Percentiles rank a stretch among this genome's conserved stretches.
Evolutionary conservation across 805 yeast genomes (phyloP).

Genomic region (Wilhelminamyces savonicus): DNA sequence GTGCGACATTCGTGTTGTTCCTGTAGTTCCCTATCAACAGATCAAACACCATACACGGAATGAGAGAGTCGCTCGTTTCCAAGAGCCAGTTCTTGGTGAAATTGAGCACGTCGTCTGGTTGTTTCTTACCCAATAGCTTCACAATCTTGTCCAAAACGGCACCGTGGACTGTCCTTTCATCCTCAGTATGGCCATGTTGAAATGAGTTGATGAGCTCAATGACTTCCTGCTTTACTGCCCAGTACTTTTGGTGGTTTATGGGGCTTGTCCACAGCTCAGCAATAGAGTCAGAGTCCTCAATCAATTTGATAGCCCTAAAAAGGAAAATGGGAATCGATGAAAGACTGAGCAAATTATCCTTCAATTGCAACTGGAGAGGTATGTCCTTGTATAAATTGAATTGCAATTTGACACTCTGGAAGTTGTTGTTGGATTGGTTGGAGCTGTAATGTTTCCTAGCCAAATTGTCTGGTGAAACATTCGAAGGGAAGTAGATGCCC

Average conservation of each 20-base stretch:
- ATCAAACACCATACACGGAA: slow-evolving; percentile 36
- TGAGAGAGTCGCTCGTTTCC: slow-evolving; percentile 34
- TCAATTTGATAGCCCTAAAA: slow-evolving; percentile 12
- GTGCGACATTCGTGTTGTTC: slow-evolving; percentile 4
- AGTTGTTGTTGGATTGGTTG: slow-evolving; percentile 23
- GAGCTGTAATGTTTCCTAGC: slow-evolving; percentile 15
- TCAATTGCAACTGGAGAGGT: slow-evolving; percentile 26
- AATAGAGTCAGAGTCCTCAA: slow-evolving; percentile 8
- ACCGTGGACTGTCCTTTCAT: slow-evolving; percentile 16
- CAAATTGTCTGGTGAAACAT: slow-evolving; percentile 21
- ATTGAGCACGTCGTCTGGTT: slow-evolving; percentile 13
- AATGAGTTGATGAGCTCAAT: slow-evolving; percentile 14
- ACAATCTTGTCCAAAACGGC: slow-evolving; percentile 14
- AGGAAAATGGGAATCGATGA: slow-evolving; percentile 29
- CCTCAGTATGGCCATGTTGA: no score
- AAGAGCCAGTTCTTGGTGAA: slow-evolving; percentile 35
- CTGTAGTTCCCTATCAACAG: slow-evolving; percentile 17
- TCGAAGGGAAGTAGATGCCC: slow-evolving; percentile 35
- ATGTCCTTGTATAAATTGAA: slow-evolving; percentile 37
- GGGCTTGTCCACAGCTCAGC: slow-evolving; percentile 23
- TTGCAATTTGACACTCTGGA: slow-evolving; percentile 30
- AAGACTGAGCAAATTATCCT: slow-evolving; percentile 12
- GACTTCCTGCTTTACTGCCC: slow-evolving; percentile 27
- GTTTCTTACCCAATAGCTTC: slow-evolving; percentile 3
- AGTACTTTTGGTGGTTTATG: slow-evolving; percentile 24